These are phyloP conservation scores for Pelagophyceae sp. DNA, from an alignment of 352 stramenopile genomes.

Conservation along the genomic window DNA sequence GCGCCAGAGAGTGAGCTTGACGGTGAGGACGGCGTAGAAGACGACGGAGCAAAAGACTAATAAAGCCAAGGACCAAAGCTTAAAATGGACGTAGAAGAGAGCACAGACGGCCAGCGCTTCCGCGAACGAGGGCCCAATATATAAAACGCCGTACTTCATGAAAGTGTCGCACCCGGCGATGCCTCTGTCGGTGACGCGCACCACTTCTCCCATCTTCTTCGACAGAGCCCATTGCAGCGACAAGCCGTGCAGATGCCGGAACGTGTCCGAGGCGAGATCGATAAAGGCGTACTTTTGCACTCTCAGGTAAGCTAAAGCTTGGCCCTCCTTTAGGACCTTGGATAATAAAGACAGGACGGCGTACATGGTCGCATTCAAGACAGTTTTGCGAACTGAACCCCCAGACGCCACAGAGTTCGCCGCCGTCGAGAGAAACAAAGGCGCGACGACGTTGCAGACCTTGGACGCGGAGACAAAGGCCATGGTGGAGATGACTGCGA, in stretches of 20 bases:
- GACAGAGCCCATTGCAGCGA: slow-evolving; percentile 94
- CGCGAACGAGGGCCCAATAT: slow-evolving; percentile 80
- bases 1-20: slow-evolving; percentile 90
- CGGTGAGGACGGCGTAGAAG: slow-evolving; percentile 87
- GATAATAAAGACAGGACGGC: slow-evolving; percentile 64
- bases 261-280: slow-evolving; percentile 86
- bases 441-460: slow-evolving; percentile 72
- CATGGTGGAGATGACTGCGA: slow-evolving; percentile 70
- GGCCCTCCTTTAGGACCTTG: slow-evolving; percentile 84
- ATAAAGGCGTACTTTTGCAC: slow-evolving; percentile 97
- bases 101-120: slow-evolving; percentile 74
- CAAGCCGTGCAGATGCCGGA: slow-evolving; percentile 87
- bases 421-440: slow-evolving; percentile 80
- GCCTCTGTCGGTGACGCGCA: slow-evolving; percentile 81
- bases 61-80: slow-evolving; percentile 75
- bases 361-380: slow-evolving; percentile 60
- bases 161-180: slow-evolving; percentile 67
- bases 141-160: slow-evolving; percentile 94
- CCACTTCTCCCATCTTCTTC: slow-evolving; percentile 93
- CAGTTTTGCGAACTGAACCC: slow-evolving; percentile 39
- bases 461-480: slow-evolving; percentile 81
- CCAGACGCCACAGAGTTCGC: slow-evolving; percentile 72
- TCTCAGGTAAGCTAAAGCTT: slow-evolving; percentile 80
- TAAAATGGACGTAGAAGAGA: slow-evolving; percentile 88
- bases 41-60: slow-evolving; percentile 87